Evolutionary conservation across 805 yeast species (phyloP).

Genomic region (Nakazawaea holstii): DNA sequence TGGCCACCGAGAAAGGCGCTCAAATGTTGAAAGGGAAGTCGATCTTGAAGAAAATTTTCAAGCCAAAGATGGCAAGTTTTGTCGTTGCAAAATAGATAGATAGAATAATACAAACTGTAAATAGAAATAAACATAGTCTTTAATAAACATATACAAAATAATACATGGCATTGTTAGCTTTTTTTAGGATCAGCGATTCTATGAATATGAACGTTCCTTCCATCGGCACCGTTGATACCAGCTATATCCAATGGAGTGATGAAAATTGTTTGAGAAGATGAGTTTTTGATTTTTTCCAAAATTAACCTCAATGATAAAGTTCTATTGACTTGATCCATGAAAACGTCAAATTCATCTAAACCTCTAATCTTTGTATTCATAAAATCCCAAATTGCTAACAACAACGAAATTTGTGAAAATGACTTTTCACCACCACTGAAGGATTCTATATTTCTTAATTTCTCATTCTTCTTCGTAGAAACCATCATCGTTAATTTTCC

Average conservation of each 20-base stretch:
- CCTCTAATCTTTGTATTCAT: slow-evolving; percentile 88
- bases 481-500: slow-evolving; percentile 52
- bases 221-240: slow-evolving; percentile 53
- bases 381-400: slow-evolving; percentile 87
- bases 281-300: slow-evolving; percentile 53
- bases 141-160: background rate
- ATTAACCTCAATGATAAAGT: slow-evolving; percentile 72
- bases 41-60: slow-evolving; percentile 51
- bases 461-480: slow-evolving; percentile 53
- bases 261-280: slow-evolving; percentile 79
- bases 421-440: slow-evolving; percentile 97
- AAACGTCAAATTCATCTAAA: slow-evolving; percentile 94
- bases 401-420: slow-evolving; percentile 81
- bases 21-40: slow-evolving; percentile 36
- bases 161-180: background rate
- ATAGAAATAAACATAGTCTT: background rate
- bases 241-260: slow-evolving; percentile 93
- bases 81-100: slow-evolving; percentile 17
- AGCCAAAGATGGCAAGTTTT: slow-evolving; percentile 43
- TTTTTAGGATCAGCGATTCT: slow-evolving; percentile 38
- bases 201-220: slow-evolving; percentile 55
- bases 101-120: background rate
- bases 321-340: slow-evolving; percentile 92
- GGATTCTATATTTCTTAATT: slow-evolving; percentile 68
- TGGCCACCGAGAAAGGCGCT: slow-evolving; percentile 28